Conservation (phyloP, 371 early-diverging fungal genomes). For the Mucor velutinosus region DNA sequence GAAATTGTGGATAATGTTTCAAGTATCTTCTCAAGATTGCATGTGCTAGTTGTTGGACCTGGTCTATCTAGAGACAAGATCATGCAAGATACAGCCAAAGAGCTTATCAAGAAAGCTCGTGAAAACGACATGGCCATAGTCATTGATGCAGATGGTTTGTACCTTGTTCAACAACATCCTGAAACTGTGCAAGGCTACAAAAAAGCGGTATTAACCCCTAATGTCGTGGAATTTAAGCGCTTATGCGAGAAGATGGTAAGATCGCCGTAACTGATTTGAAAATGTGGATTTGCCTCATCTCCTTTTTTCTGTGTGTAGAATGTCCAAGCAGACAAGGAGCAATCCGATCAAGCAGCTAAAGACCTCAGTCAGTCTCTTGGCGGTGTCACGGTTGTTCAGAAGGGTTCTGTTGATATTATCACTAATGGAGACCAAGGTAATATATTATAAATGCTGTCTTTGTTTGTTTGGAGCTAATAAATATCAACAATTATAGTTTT, state of each 20-base stretch:
- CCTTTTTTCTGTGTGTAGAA: background rate
- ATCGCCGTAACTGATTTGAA: background rate
- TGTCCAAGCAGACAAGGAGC: background rate
- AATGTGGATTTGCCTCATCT: background rate
- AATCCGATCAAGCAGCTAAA: constrained; percentile 36
- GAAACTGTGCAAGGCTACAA: constrained; percentile 71
- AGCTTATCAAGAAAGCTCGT: constrained; percentile 66
- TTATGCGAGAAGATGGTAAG: constrained; percentile 74
- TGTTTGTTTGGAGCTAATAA: background rate
- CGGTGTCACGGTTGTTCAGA: constrained; percentile 82
- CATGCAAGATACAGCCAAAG: constrained; percentile 64
- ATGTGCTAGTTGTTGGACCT: constrained; percentile 91
- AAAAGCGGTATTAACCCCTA: constrained; percentile 90
- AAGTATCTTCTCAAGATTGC: constrained; percentile 68
- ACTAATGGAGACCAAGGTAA: constrained; percentile 62
- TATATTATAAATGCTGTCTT: background rate
- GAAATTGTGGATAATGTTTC: constrained; percentile 52
- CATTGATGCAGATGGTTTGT: constrained; percentile 93
- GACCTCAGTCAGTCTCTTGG: constrained; percentile 58
- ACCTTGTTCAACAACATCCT: constrained; percentile 73
- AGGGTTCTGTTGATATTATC: constrained; percentile 84
- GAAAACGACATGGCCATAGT: constrained; percentile 75
- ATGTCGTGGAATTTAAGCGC: constrained; percentile 83
- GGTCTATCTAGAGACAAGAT: constrained; percentile 82
- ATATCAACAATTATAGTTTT: constrained; percentile 41